phyloP scores from a whole-genome alignment of 116 monocot genomes.

The Posidonia oceanica region DNA sequence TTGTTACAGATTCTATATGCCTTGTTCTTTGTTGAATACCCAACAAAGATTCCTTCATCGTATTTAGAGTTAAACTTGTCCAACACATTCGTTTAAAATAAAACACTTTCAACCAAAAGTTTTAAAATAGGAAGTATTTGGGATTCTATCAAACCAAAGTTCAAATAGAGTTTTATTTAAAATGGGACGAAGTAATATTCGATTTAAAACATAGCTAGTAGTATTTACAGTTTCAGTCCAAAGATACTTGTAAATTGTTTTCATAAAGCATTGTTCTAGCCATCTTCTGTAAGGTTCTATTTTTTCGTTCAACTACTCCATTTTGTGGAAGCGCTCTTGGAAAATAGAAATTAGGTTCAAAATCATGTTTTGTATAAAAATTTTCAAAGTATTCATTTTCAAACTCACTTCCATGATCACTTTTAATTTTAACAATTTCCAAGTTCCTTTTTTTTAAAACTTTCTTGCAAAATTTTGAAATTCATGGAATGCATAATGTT shows the following conservation, averaged over 20 bases:
- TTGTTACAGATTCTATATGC: neutral
- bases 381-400: neutral
- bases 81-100: too few species aligned
- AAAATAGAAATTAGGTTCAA: neutral
- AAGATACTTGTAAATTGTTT: too few species aligned
- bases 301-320: neutral
- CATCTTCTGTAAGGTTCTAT: neutral
- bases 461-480: neutral
- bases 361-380: neutral
- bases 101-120: too few species aligned
- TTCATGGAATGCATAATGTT: neutral
- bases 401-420: neutral
- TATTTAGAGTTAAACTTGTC: too few species aligned
- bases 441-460: neutral
- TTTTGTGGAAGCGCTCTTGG: neutral
- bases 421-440: neutral
- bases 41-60: too few species aligned
- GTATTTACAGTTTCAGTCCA: too few species aligned
- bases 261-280: neutral
- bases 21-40: neutral
- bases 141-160: neutral
- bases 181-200: neutral
- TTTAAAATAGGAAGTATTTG: neutral
- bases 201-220: too few species aligned
- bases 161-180: neutral